Percentiles rank a stretch among this genome's conserved stretches.
Conservation (phyloP, 1,284 basidiomycete species). For the Cutaneotrichosporon cavernicola region DNA sequence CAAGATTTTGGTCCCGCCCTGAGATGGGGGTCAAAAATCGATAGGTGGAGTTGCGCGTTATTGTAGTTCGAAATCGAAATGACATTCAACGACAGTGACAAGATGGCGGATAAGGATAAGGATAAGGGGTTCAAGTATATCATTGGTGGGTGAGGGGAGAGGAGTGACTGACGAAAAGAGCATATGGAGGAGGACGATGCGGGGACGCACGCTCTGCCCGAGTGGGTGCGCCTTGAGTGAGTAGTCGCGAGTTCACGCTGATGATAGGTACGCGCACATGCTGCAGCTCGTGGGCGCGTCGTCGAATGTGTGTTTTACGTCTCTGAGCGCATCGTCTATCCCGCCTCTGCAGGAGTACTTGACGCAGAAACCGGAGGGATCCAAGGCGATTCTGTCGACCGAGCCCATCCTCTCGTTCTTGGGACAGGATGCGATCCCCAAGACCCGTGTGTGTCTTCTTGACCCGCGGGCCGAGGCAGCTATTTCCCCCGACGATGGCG, state of each 20-base stretch:
- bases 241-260: conserved; percentile 21
- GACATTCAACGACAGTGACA: background rate
- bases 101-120: conserved; percentile 13
- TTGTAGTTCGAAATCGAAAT: background rate
- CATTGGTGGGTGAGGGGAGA: conserved; percentile 37
- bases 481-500: conserved; percentile 71
- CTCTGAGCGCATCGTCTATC: conserved; percentile 70
- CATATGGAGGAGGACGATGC: conserved; percentile 95
- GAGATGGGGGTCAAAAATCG: conserved; percentile 1
- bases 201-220: conserved; percentile 64
- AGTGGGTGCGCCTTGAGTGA: conserved; percentile 86
- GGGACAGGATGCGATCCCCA: conserved; percentile 55
- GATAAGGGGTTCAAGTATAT: conserved; percentile 44
- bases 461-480: conserved; percentile 76
- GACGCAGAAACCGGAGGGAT: conserved; percentile 28
- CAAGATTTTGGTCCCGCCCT: conserved; percentile 20
- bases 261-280: conserved; percentile 65
- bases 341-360: conserved; percentile 60
- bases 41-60: background rate
- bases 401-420: conserved; percentile 68
- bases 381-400: conserved; percentile 63
- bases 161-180: conserved; percentile 57
- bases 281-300: conserved; percentile 66
- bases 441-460: conserved; percentile 74
- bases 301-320: conserved; percentile 74